Conservation (phyloP, 2,329 filamentous ascomycete species). For the Aureobasidium uvarum region DNA sequence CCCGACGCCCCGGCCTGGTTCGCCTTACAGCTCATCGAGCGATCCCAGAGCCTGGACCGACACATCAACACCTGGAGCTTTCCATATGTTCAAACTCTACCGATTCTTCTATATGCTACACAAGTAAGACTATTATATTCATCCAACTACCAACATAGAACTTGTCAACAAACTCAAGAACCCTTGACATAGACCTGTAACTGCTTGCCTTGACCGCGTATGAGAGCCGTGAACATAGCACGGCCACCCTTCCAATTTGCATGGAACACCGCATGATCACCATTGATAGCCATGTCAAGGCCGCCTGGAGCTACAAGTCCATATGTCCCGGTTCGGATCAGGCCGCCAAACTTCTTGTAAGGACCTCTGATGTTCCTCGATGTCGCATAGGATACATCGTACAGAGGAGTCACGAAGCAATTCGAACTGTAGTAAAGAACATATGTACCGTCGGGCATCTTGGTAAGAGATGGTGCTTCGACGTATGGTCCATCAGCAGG, state of each 20-base stretch:
- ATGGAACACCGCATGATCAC: constrained; percentile 37
- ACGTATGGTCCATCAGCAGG: constrained; percentile 36
- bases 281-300: constrained; percentile 37
- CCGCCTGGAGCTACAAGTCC: constrained; percentile 36
- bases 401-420: constrained; percentile 29
- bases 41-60: neutral
- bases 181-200: constrained; percentile 10
- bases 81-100: neutral
- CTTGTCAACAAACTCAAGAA: neutral
- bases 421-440: constrained; percentile 31
- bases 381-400: constrained; percentile 31
- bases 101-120: neutral
- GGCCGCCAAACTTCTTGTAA: constrained; percentile 32
- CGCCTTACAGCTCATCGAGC: neutral
- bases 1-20: neutral
- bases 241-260: constrained; percentile 31
- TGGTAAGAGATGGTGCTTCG: constrained; percentile 36
- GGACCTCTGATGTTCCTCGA: constrained; percentile 27
- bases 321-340: constrained; percentile 33
- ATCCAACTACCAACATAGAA: neutral
- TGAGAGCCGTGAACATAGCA: constrained; percentile 30
- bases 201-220: neutral
- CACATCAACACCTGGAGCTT: too few relatives aligned
- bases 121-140: neutral
- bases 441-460: constrained; percentile 30